Evolutionary conservation across 1,284 basidiomycete genomes (phyloP).

Genomic region (Trichosporon sp.): DNA sequence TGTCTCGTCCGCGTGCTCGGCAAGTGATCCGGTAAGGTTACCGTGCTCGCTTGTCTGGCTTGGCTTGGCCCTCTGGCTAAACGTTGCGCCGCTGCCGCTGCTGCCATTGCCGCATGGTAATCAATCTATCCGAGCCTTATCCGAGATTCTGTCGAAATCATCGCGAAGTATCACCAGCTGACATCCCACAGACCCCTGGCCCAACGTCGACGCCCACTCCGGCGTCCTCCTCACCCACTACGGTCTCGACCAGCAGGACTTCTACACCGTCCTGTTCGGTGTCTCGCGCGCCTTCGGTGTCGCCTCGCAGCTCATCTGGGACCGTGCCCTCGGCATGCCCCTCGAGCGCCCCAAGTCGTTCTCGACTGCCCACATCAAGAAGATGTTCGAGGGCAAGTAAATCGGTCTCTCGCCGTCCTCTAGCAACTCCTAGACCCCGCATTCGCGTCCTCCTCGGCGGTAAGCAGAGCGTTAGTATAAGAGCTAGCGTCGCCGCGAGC

Average conservation of each 20-base stretch:
- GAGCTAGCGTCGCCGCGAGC: background rate
- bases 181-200: constrained; percentile 46
- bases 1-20: background rate
- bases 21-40: background rate
- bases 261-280: constrained; percentile 95
- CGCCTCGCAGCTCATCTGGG: constrained; percentile 84
- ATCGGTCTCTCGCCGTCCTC: background rate
- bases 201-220: constrained; percentile 95
- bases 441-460: background rate
- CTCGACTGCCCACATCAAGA: constrained; percentile 49
- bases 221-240: constrained; percentile 82
- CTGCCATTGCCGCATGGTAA: no score
- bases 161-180: no score
- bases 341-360: constrained; percentile 51
- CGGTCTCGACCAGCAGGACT: constrained; percentile 77
- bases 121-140: background rate
- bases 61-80: no score
- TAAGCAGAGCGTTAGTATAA: background rate
- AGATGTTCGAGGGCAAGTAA: constrained; percentile 44
- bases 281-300: constrained; percentile 91
- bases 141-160: background rate
- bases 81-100: no score
- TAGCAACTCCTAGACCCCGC: background rate
- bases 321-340: constrained; percentile 76
- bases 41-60: background rate